Evolutionary conservation across 306 rosid genomes (phyloP).

Genomic region (Dryas drummondii): DNA sequence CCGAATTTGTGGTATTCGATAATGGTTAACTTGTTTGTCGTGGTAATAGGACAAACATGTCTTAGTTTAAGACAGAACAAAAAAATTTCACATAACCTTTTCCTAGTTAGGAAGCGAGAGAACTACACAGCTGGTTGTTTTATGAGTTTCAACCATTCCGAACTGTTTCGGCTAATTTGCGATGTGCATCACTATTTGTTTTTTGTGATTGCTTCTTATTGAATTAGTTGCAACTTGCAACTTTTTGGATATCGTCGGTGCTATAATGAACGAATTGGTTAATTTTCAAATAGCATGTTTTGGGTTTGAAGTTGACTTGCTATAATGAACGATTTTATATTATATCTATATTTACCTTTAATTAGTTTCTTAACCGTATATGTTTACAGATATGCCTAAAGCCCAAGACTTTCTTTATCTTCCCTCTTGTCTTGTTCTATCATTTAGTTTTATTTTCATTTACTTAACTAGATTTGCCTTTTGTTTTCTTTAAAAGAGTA

Average conservation of each 20-base stretch:
- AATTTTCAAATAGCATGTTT: neutral
- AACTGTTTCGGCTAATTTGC: neutral
- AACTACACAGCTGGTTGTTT: neutral
- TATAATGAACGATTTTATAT: neutral
- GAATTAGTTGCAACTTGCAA: neutral
- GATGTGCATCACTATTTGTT: neutral
- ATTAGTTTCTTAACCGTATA: neutral
- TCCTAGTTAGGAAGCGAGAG: neutral
- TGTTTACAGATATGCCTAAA: neutral
- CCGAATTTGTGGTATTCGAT: neutral
- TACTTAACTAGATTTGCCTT: neutral
- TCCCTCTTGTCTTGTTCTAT: neutral
- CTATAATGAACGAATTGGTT: neutral
- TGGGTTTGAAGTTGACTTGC: neutral
- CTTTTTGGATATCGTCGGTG: neutral
- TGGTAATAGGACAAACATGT: too few species aligned
- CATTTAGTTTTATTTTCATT: neutral
- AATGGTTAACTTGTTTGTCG: neutral
- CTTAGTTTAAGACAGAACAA: neutral
- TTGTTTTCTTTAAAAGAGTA: neutral
- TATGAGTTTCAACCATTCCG: neutral
- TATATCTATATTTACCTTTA: neutral
- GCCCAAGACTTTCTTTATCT: neutral
- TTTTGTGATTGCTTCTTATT: neutral
- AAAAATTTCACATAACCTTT: neutral